Evolutionary conservation across 352 stramenopile genomes (phyloP).

Genomic region (Thalassiosira ordinaria): DNA sequence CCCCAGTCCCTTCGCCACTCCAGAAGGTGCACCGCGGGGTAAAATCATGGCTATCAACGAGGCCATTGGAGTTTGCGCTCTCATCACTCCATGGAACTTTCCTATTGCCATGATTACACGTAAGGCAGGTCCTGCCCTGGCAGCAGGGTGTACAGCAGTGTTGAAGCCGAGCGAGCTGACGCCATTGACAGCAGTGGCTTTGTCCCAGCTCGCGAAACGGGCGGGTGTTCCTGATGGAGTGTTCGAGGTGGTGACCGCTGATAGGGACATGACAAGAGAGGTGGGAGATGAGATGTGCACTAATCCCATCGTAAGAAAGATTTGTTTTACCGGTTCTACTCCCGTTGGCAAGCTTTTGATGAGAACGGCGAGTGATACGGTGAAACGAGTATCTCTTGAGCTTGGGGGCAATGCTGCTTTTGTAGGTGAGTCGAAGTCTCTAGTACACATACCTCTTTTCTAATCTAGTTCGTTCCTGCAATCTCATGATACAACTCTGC

Average conservation of each 20-base stretch:
- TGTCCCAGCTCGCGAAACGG: conserved; percentile 91
- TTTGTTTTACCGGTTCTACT: conserved; percentile 92
- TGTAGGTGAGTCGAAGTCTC: conserved; percentile 40
- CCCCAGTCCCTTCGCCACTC: conserved; percentile 66
- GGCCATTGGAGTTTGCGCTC: conserved; percentile 92
- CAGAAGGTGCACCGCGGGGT: conserved; percentile 56
- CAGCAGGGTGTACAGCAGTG: conserved; percentile 93
- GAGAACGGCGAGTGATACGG: conserved; percentile 69
- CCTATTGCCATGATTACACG: conserved; percentile 97
- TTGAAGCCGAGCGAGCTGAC: conserved; percentile 97
- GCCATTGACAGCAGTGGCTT: conserved; percentile 92
- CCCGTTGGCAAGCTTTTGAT: conserved; percentile 88
- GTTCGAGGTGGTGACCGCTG: conserved; percentile 74
- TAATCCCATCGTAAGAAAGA: conserved; percentile 85
- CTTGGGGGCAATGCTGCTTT: conserved; percentile 90
- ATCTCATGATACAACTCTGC: no score
- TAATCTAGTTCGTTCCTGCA: background rate
- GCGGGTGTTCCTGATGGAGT: conserved; percentile 79
- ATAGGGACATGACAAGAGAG: conserved; percentile 54
- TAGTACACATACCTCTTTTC: background rate
- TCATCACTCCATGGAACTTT: conserved; percentile 99
- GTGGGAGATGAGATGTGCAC: conserved; percentile 76
- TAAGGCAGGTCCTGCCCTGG: conserved; percentile 93
- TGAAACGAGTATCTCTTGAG: conserved; percentile 89
- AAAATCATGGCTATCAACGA: conserved; percentile 86